Base-by-base conservation (phyloP, 306 rosid species). In the Rosa rugosa region DNA sequence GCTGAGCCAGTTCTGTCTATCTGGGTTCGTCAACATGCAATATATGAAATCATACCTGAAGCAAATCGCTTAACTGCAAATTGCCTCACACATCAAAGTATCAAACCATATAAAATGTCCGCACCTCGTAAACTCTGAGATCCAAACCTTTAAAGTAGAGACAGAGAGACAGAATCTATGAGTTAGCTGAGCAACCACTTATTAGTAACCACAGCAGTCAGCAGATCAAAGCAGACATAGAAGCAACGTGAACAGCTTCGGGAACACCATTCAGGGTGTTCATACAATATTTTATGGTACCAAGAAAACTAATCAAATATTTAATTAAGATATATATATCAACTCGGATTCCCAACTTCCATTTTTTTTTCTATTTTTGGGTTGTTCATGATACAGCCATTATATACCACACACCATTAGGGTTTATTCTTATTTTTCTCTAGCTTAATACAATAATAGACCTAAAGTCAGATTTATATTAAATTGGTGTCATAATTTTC, bases 211-310 rank as follows among this genome's bases (percentile, higher is more conserved):
- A 23, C 22, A 75, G n/a, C 79, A 73, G 82, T 14, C 22, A 75
- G n/a, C 79, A 73, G 82, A 83, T 63, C 59, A 31, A 66, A 85
- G 83, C 49, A 76, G 80, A 80, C 83, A 80, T 25, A 50, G 76
- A 71, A 84, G 83, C 89, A 77, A 71, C 83, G 91, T 84, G 81
- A 77, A 79, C 77, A 75, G 80, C 85, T 86, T 83, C 25, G 91
- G 94, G 80, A 86, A 90, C 93, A 87, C 77, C 80, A 80, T 79
- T 88, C 86, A 86, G 20, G 20, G 72, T 87, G 87, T 77, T 78
- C 82, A 77, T 75, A 73, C 63, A 75, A 75, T 68, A 51, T 81
- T 77, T 81, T 84, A 80, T 75, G 80, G 79, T 80, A 75, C 91
- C 88, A 82, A 90, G 87, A 67, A 66, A 10, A 67, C 25, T 64